A percentile compares a stretch with the other conserved stretches of the same genome.
These are phyloP conservation scores for Gossypium sturtianum DNA, from an alignment of 345 rosid species.

Conservation along the genomic window DNA sequence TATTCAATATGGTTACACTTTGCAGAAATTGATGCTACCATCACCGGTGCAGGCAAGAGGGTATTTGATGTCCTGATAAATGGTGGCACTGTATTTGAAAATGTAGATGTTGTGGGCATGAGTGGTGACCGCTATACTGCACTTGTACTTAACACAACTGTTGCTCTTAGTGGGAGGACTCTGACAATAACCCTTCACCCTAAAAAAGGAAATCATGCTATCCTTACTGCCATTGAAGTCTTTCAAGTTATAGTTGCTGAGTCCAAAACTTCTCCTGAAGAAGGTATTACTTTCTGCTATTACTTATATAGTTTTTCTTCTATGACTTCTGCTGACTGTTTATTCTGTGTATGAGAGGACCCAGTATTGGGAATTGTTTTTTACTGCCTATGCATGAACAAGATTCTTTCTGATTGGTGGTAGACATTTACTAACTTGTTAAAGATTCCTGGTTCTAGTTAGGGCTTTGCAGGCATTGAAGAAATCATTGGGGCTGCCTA, in stretches of 20 bases:
- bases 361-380: not conserved
- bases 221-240: conserved; percentile 86
- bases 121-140: conserved; percentile 70
- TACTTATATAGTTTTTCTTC: not conserved
- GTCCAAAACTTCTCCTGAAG: conserved; percentile 62
- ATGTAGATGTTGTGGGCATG: conserved; percentile 58
- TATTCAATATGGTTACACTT: conserved; percentile 94
- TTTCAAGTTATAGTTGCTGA: conserved; percentile 67
- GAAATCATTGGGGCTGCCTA: conserved; percentile 74
- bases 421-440: conserved; percentile 16
- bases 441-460: conserved; percentile 41
- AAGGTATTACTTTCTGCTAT: conserved; percentile 48
- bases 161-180: conserved; percentile 75
- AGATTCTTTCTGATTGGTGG: not conserved
- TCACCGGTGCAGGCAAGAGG: conserved; percentile 60
- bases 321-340: not conserved
- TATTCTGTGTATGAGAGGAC: not conserved
- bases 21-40: conserved; percentile 75
- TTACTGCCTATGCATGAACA: not conserved
- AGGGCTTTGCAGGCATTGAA: conserved; percentile 65
- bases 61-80: conserved; percentile 81
- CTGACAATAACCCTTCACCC: conserved; percentile 71
- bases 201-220: conserved; percentile 48
- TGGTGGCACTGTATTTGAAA: conserved; percentile 45
- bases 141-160: conserved; percentile 73